Evolutionary conservation across 1,284 basidiomycete genomes (phyloP), one percentile per base, ranked within the genome.

Genomic region (Leccinum subspadiceum): DNA sequence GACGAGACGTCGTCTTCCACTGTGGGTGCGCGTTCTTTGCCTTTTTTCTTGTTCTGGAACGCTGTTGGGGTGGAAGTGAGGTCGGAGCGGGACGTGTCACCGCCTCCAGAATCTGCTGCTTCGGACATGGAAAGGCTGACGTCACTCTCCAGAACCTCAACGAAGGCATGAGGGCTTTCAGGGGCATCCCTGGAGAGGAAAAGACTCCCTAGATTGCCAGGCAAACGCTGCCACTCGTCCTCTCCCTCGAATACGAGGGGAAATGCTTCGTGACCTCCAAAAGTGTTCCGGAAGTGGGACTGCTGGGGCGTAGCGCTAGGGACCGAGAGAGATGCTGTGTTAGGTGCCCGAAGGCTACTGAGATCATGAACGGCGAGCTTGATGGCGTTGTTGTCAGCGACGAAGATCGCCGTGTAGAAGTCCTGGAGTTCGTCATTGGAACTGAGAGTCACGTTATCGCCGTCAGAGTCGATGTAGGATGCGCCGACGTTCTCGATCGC

Each of bases 401-500:
- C 3, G 48, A 26, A 52, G 48, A 51, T 66, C 69, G 59, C 69
- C 54, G 29, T 66, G 70, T 70, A 60, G 67, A 70, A 57, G 26
- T 70, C 64, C 48, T 71, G 70, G 84, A 89, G 74, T 78, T 90
- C 66, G 85, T 85, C 84, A 59, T 90, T 79, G 4, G 88, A 83
- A 72, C 82, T 88, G 61, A 90, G 77, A 10, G 89, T 91, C 60
- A 92, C 82, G 63, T 87, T 82, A 68, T 92, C 89, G 37, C 82
- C 80, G 66, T 91, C 89, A 37, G 70, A 70, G 72, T 92, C 89
- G 53, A 85, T 61, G 70, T 92, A 92, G 33, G 85, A 84, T 39
- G 89, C 85, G 2, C 79, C 87, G 57, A 90, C 75, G 54, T 79
- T 79, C 60, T 81, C 78, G 56, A 74, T 60, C 9, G 86, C 81